Evolutionary conservation across 73 alveolate genomes (phyloP).

Genomic region (Chromera velia): DNA sequence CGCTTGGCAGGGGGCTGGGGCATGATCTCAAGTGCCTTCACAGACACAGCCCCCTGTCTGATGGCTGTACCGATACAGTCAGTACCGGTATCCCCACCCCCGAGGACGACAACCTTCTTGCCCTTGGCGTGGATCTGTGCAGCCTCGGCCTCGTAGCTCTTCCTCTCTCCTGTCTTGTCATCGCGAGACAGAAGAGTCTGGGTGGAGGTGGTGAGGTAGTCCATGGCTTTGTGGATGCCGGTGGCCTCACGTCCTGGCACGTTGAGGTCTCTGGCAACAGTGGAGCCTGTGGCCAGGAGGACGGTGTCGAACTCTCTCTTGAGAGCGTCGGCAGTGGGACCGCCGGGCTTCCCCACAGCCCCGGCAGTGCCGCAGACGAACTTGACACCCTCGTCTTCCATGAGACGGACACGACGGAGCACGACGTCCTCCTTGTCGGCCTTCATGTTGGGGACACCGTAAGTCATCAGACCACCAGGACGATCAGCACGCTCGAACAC

Average conservation of each 20-base stretch:
- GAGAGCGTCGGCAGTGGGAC: constrained; percentile 25
- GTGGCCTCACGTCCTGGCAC: constrained; percentile 37
- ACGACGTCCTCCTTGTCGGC: constrained; percentile 44
- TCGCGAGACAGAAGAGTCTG: constrained; percentile 33
- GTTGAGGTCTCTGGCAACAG: constrained; percentile 32
- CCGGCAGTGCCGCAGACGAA: constrained; percentile 30
- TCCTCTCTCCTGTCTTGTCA: constrained; percentile 16
- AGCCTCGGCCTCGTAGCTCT: not conserved
- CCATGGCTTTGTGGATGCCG: constrained; percentile 46
- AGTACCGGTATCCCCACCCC: constrained; percentile 50
- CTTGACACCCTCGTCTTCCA: constrained; percentile 26
- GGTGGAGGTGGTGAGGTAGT: constrained; percentile 28
- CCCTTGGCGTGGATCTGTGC: constrained; percentile 32
- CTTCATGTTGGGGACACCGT: constrained; percentile 51
- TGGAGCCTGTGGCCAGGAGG: constrained; percentile 38
- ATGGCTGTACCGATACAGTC: constrained; percentile 48
- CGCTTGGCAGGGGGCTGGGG: constrained; percentile 25
- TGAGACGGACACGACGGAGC: constrained; percentile 30
- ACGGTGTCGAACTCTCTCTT: constrained; percentile 33
- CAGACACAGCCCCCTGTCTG: constrained; percentile 32
- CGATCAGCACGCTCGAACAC: constrained; percentile 44
- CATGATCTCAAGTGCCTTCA: constrained; percentile 27
- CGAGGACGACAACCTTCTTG: constrained; percentile 42
- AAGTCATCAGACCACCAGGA: constrained; percentile 39
- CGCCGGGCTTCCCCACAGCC: constrained; percentile 12